phyloP scores from a whole-genome alignment of 2,329 filamentous ascomycete species.

The Hypomyces perniciosus region DNA sequence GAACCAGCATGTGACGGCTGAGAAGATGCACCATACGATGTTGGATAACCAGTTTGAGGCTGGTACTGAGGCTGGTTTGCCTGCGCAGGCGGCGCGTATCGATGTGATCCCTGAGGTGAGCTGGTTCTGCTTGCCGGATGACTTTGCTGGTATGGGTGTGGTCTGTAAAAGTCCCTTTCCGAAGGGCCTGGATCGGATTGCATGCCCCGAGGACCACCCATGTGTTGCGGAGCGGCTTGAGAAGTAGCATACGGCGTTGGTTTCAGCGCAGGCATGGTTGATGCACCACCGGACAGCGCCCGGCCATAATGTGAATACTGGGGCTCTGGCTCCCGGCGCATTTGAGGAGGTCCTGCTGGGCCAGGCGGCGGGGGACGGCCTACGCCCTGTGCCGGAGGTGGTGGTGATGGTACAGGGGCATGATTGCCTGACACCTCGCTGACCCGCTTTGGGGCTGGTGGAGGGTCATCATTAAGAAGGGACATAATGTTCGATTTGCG shows the following conservation, averaged over 20 bases:
- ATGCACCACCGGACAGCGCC: conserved; percentile 27
- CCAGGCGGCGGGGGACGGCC: conserved; percentile 36
- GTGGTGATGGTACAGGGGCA: conserved; percentile 38
- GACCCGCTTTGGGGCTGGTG: conserved; percentile 46
- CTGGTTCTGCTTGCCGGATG: conserved; percentile 34
- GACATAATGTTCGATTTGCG: conserved; percentile 61
- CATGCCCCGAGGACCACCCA: conserved; percentile 39
- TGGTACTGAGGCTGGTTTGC: conserved; percentile 36
- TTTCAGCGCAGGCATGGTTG: conserved; percentile 51
- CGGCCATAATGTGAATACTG: conserved; percentile 42
- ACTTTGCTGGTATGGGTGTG: conserved; percentile 30
- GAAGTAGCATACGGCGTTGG: conserved; percentile 43
- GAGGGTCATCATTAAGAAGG: conserved; percentile 54
- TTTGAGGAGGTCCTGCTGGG: conserved; percentile 34
- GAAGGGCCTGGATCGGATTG: conserved; percentile 26
- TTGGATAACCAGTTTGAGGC: conserved; percentile 38
- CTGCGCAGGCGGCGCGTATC: conserved; percentile 38
- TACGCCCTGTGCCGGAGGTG: conserved; percentile 44
- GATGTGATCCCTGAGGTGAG: conserved; percentile 43
- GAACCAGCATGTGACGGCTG: conserved; percentile 40
- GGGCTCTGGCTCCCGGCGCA: conserved; percentile 45
- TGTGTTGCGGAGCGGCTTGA: conserved; percentile 40
- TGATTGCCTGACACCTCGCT: conserved; percentile 37
- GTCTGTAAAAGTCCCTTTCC: conserved; percentile 45
- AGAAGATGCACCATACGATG: conserved; percentile 31